These are phyloP conservation scores for Fusarium musae DNA, from an alignment of 2,329 filamentous ascomycete genomes.

Conservation along the genomic window DNA sequence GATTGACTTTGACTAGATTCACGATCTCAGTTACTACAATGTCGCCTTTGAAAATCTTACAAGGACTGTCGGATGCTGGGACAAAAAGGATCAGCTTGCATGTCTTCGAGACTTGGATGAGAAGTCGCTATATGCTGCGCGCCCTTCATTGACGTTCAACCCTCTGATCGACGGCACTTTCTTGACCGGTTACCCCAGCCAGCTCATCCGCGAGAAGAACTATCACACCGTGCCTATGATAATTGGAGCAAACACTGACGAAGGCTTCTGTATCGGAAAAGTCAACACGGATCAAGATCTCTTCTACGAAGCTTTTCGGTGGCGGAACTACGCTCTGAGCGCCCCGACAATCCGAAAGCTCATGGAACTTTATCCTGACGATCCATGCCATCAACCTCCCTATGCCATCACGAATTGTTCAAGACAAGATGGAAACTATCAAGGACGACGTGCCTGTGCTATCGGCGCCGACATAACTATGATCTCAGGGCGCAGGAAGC, in stretches of 20 bases:
- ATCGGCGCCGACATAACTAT: constrained; percentile 62
- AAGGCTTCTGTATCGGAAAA: constrained; percentile 55
- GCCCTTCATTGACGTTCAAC: constrained; percentile 54
- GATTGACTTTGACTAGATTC: constrained; percentile 13
- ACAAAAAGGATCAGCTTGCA: constrained; percentile 48
- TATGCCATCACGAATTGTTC: constrained; percentile 39
- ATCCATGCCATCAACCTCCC: constrained; percentile 59
- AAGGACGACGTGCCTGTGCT: constrained; percentile 57
- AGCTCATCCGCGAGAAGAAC: constrained; percentile 54
- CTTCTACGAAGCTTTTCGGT: constrained; percentile 48
- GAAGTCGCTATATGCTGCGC: constrained; percentile 49
- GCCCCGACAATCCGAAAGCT: constrained; percentile 56
- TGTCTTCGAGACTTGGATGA: constrained; percentile 51
- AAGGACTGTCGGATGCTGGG: constrained; percentile 47
- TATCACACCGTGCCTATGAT: constrained; percentile 58
- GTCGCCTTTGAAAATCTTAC: constrained; percentile 44
- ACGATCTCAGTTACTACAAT: constrained; percentile 44
- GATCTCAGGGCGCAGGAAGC: constrained; percentile 58
- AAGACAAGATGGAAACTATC: constrained; percentile 38
- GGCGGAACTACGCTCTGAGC: constrained; percentile 59
- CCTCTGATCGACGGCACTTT: constrained; percentile 60
- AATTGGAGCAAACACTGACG: constrained; percentile 61
- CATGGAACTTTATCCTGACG: constrained; percentile 60
- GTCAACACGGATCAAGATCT: constrained; percentile 56
- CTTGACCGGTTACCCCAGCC: constrained; percentile 59